Evolutionary conservation across 345 rosid species (phyloP).

Genomic region (Dipteronia dyeriana): DNA sequence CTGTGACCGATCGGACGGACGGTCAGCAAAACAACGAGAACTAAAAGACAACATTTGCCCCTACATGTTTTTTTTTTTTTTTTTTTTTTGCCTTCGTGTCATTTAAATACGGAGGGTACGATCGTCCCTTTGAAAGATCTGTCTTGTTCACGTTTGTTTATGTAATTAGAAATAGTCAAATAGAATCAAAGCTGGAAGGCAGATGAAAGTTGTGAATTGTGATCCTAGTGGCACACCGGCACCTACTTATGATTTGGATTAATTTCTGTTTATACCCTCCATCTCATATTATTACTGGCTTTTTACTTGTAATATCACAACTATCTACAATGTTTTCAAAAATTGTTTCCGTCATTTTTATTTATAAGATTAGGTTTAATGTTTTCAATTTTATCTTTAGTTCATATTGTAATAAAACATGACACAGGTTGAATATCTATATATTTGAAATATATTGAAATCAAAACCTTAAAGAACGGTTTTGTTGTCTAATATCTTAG

Average conservation of each 20-base stretch:
- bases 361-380: too few relatives aligned
- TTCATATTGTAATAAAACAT: neutral
- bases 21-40: neutral
- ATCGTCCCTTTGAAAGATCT: neutral
- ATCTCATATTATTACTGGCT: conserved; percentile 1
- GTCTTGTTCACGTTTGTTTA: neutral
- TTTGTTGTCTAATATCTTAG: too few relatives aligned
- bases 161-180: neutral
- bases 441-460: too few relatives aligned
- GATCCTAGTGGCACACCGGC: neutral
- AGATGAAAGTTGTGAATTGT: neutral
- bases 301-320: neutral
- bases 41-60: conserved; percentile 3
- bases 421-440: too few relatives aligned
- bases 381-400: neutral
- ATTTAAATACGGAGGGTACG: neutral
- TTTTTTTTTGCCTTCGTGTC: neutral
- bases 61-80: neutral
- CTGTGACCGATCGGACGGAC: too few relatives aligned
- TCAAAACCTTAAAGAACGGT: too few relatives aligned
- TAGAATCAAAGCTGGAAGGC: neutral
- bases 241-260: neutral
- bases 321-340: neutral
- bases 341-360: neutral
- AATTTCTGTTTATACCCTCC: neutral